Evolutionary conservation across 495 filamentous ascomycete species (phyloP).

Genomic region (Aspergillus diversus): DNA sequence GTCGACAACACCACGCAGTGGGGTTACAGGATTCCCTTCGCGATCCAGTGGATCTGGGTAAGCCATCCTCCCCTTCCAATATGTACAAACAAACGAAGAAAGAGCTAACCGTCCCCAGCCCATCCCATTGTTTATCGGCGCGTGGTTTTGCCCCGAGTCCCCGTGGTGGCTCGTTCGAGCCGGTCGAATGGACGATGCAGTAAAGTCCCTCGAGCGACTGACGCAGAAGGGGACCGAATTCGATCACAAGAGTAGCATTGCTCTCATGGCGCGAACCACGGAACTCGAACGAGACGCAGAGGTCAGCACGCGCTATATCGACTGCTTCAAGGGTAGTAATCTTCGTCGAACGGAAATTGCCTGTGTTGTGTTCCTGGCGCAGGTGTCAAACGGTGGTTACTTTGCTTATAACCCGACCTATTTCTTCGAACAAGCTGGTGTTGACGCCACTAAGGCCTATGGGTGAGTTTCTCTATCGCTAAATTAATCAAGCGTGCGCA

Average conservation of each 20-base stretch:
- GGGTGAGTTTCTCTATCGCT: too few relatives aligned
- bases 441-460: too few relatives aligned
- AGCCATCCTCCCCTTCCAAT: too few relatives aligned
- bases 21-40: conserved; percentile 1
- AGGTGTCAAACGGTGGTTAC: conserved; percentile 16
- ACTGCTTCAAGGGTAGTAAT: conserved; percentile 46
- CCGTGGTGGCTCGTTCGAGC: conserved; percentile 51
- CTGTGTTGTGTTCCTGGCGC: conserved; percentile 26
- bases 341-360: conserved; percentile 47
- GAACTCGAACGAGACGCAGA: conserved; percentile 30
- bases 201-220: conserved; percentile 46
- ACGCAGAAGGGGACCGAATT: conserved; percentile 15
- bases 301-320: conserved; percentile 6
- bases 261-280: conserved; percentile 44
- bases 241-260: conserved; percentile 45
- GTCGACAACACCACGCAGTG: background rate
- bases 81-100: too few relatives aligned
- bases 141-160: conserved; percentile 48
- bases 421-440: conserved; percentile 62
- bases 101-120: conserved; percentile 12
- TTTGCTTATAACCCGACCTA: conserved; percentile 38
- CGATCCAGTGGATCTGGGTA: conserved; percentile 35
- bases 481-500: too few relatives aligned
- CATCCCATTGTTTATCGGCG: conserved; percentile 39
- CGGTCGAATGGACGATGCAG: conserved; percentile 46